Evolutionary conservation across 1,284 basidiomycete species (phyloP).

Genomic region (Anthracocystis panici-leucophaei): DNA sequence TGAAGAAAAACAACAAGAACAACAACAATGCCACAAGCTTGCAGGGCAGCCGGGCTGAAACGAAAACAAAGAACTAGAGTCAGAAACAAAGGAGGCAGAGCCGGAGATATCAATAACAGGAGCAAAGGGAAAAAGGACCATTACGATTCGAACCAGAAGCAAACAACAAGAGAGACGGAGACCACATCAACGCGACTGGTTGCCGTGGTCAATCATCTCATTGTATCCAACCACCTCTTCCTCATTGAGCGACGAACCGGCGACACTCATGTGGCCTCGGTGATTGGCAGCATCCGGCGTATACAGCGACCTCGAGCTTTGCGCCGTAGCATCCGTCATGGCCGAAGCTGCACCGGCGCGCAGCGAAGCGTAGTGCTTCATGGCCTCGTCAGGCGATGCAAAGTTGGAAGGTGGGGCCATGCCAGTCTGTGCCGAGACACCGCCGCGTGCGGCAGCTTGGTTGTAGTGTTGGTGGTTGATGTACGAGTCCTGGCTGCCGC

Average conservation of each 20-base stretch:
- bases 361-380: conserved; percentile 64
- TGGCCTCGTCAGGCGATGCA: conserved; percentile 61
- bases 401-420: conserved; percentile 61
- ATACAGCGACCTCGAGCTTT: conserved; percentile 54
- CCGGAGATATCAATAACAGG: not conserved
- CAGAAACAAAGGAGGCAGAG: too few relatives aligned
- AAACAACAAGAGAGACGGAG: not conserved
- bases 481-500: conserved; percentile 40
- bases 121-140: conserved; percentile 8
- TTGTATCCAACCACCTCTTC: conserved; percentile 67
- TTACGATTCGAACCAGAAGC: conserved; percentile 12
- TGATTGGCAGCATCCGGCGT: conserved; percentile 51
- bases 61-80: not conserved
- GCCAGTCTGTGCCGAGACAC: conserved; percentile 49
- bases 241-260: conserved; percentile 62
- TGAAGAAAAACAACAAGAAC: not conserved
- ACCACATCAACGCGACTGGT: conserved; percentile 42
- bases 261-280: conserved; percentile 48
- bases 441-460: conserved; percentile 11
- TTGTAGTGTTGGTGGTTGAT: conserved; percentile 53
- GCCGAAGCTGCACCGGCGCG: conserved; percentile 35
- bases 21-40: conserved; percentile 12
- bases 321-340: conserved; percentile 13
- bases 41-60: conserved; percentile 16
- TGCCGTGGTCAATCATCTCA: conserved; percentile 62